Evolutionary conservation across 2,329 filamentous ascomycete genomes (phyloP), one percentile per base, ranked within the genome.

Genomic region (Ophiostoma sp.): DNA sequence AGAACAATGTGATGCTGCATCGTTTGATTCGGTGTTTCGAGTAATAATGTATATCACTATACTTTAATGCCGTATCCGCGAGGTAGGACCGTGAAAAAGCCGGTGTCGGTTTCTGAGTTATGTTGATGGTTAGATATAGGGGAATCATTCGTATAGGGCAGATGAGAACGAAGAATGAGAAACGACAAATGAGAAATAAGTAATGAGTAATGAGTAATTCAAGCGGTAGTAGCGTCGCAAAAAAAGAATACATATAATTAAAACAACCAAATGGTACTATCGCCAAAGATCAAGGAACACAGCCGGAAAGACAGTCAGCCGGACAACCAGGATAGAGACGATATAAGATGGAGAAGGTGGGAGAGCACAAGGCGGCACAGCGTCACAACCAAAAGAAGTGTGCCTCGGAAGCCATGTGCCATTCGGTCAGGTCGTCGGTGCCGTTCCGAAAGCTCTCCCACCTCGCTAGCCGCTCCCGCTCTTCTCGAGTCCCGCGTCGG

Each of bases 181-280:
- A 55, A 62, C n/a, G 52, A 64, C 14, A 36, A 9, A 49, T 9
- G 36, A 40, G 62, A 45, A 66, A 64, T 36, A 49, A 55, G 52
- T 55, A 66, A 44, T 55, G 66, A 49, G 38, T 60, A 60, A 38
- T 60, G 55, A 60, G 55, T 27, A 60, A 60, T 60, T 60, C 55
- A 60, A 60, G 38, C 55, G 27, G 27, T 60, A 14, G 55, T 18
- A 60, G 27, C 38, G 55, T 14, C 55, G 27, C 55, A 60, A 38
- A 60, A 60, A 60, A 55, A 60, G 55, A 60, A 60, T 60, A 60
- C 55, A 60, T 60, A 38, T 44, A 44, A 44, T 60, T 60, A 60
- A 60, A 60, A 60, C 55, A 60, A 60, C 55, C 55, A 60, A 60
- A 60, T 60, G 55, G 55, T 60, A 60, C 55, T 38, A 18, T 60